Evolutionary conservation across 2,329 filamentous ascomycete species (phyloP), one percentile per base, ranked within the genome.

Genomic region (Cadophora sp.): DNA sequence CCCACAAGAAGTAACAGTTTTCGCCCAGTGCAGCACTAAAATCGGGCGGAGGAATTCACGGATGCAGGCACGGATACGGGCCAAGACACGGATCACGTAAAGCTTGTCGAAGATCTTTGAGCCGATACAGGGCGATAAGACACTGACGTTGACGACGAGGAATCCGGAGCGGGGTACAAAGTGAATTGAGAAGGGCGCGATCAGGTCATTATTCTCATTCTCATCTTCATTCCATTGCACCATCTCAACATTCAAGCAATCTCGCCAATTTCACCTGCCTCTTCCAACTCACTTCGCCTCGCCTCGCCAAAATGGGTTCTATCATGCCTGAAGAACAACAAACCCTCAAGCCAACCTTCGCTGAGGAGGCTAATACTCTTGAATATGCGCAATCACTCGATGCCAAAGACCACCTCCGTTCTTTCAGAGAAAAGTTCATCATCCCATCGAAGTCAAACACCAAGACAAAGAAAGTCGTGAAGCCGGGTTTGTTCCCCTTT

Each of bases 401-500:
- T 77, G 78, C 80, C 0, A 81, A 87, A 72, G 90, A 93, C 74
- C 79, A 83, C n/a, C 78, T 93, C 47, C 79, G 80, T 18, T 80
- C 83, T 65, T 84, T 92, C 64, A 86, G 92, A 39, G 80, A 87
- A 27, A 86, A 95, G 72, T 97, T 95, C 77, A 84, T 91, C 58
- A 89, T 96, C 55, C 94, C 94, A 0, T 91, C 90, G 3, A 92
- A 89, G 77, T 82, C 81, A 11, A 92, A 94, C 48, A 79, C 96
- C 55, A 89, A 85, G 76, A 86, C 90, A 70, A 89, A 83, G 70
- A 87, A 84, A 0, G 78, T 92, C 11, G 78, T 74, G 8, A 76
- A 79, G 67, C 75, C 76, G 73, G 73, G 76, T 78, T 55, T 56
- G 65, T 45, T 47, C 45, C 47, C 51, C 58, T 53, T 55, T 50